Conservation (phyloP, 208 protist genomes). For the Herpetomonas samuelpessoai region DNA sequence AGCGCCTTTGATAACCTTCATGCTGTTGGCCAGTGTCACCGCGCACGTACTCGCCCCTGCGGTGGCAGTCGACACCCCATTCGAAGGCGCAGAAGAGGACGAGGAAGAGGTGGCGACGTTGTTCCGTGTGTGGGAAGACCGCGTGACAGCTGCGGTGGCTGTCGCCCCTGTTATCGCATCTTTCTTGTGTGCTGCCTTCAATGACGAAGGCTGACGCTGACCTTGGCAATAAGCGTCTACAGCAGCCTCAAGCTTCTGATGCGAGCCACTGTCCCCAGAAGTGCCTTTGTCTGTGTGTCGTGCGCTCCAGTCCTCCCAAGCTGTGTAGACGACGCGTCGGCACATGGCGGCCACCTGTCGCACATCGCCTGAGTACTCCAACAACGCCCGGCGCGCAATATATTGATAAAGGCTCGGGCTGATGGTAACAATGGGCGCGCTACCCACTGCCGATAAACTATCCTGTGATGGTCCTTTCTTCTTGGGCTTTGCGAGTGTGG, state of each 20-base stretch:
- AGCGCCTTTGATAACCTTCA: conserved; percentile 32
- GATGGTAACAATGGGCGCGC: conserved; percentile 23
- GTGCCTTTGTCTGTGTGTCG: neutral
- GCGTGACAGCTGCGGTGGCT: neutral
- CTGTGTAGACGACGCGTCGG: conserved; percentile 49
- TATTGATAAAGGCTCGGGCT: conserved; percentile 55
- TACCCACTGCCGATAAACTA: conserved; percentile 1
- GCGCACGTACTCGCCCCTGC: conserved; percentile 19
- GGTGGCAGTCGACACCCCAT: conserved; percentile 4
- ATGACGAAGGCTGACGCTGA: neutral
- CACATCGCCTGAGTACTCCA: conserved; percentile 69
- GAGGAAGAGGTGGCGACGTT: no score
- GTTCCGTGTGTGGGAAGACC: no score
- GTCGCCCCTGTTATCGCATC: neutral
- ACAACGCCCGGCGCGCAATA: conserved; percentile 56
- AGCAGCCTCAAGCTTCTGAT: conserved; percentile 23
- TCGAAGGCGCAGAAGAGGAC: neutral
- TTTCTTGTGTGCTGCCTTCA: no score
- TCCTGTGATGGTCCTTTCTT: neutral
- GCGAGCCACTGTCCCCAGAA: neutral
- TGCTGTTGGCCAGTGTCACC: conserved; percentile 45
- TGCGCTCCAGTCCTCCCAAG: conserved; percentile 31
- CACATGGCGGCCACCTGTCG: conserved; percentile 70
- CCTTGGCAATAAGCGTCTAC: conserved; percentile 16
- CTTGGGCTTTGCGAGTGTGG: neutral